A percentile compares a stretch with the other conserved stretches of the same genome.
Conservation (phyloP, 106 monocot species). For the Narthecium ossifragum region DNA sequence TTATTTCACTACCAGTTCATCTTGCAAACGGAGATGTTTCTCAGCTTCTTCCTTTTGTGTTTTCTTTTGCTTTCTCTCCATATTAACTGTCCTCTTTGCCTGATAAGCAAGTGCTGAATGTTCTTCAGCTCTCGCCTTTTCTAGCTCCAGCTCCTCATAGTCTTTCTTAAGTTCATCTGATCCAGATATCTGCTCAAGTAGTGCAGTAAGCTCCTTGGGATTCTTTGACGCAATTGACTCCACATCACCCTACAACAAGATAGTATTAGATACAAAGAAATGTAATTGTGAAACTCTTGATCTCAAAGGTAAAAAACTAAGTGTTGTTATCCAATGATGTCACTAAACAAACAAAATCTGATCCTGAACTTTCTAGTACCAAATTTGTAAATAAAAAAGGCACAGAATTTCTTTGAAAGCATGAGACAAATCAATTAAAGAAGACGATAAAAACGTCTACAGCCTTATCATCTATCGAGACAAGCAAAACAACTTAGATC, state of each 20-base stretch:
- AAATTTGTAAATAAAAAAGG: too few relatives aligned
- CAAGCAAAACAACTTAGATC: too few relatives aligned
- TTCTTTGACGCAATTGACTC: conserved; percentile 99
- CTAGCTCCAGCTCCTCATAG: conserved; percentile 78
- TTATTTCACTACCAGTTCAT: conserved; percentile 51
- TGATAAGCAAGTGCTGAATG: conserved; percentile 92
- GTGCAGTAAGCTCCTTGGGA: conserved; percentile 82
- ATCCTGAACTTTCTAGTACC: too few relatives aligned
- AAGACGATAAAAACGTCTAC: too few relatives aligned
- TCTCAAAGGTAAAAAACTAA: too few relatives aligned
- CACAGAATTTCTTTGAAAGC: too few relatives aligned
- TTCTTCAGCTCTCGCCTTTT: conserved; percentile 69
- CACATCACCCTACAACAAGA: conserved; percentile 75
- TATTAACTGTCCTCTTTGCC: conserved; percentile 80
- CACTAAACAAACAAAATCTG: too few relatives aligned
- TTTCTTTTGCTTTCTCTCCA: conserved; percentile 98
- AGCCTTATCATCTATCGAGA: too few relatives aligned
- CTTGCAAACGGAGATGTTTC: conserved; percentile 85
- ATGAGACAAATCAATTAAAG: too few relatives aligned
- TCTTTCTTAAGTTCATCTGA: conserved; percentile 93
- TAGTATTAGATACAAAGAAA: conserved; percentile 1
- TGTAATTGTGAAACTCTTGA: too few relatives aligned
- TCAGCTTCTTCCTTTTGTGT: conserved; percentile 99
- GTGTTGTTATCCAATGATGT: too few relatives aligned
- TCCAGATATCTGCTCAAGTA: conserved; percentile 93